phyloP scores from a whole-genome alignment of 352 stramenopile genomes.

The Ophiocytium majus region DNA sequence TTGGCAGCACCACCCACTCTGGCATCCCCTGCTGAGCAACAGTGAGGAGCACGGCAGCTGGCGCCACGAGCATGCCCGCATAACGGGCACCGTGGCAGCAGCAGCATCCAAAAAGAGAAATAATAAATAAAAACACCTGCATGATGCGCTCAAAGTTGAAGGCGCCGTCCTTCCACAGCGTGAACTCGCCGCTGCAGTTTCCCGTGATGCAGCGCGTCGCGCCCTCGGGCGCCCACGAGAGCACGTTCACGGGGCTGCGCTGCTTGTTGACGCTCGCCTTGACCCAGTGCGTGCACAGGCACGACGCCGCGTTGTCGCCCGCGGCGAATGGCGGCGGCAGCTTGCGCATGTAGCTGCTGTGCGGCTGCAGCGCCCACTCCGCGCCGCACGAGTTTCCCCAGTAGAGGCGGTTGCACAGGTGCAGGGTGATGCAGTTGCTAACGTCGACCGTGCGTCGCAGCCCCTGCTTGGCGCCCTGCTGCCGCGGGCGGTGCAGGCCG shows the following conservation, averaged over 20 bases:
- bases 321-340: conserved; percentile 39
- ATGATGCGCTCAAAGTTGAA: conserved; percentile 98
- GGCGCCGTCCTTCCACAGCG: conserved; percentile 92
- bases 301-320: conserved; percentile 30
- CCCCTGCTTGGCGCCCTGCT: conserved; percentile 21
- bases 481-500: not conserved
- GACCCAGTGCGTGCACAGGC: conserved; percentile 54
- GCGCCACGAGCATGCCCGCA: too few relatives aligned
- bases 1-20: too few relatives aligned
- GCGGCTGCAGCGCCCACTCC: conserved; percentile 38
- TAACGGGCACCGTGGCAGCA: too few relatives aligned
- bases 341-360: conserved; percentile 33
- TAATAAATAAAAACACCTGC: conserved; percentile 59
- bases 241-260: conserved; percentile 81
- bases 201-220: conserved; percentile 85
- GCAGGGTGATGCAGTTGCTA: conserved; percentile 12
- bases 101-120: too few relatives aligned
- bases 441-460: conserved; percentile 18
- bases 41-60: too few relatives aligned
- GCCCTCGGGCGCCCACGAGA: conserved; percentile 92
- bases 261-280: conserved; percentile 72
- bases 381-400: not conserved
- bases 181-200: conserved; percentile 95
- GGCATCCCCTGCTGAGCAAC: too few relatives aligned
- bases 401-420: not conserved